Evolutionary conservation across 2,329 filamentous ascomycete genomes (phyloP).

Genomic region (Cladosporium sp.): DNA sequence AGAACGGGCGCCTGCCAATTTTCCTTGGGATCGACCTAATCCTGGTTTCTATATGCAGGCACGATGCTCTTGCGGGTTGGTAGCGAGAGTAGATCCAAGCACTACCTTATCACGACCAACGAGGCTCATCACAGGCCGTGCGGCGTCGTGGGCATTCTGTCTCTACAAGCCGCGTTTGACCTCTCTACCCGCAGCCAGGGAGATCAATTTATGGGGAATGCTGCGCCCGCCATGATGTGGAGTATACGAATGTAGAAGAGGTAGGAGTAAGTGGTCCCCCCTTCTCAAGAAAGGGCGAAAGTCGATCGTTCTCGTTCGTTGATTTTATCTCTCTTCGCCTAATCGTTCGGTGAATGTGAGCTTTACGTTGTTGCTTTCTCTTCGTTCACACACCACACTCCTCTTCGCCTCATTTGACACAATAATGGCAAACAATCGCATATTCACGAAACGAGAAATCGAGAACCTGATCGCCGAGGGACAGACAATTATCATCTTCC

Average conservation of each 20-base stretch:
- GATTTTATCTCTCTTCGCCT: neutral
- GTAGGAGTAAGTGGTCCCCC: slow-evolving; percentile 6
- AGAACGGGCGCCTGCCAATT: neutral
- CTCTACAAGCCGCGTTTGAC: neutral
- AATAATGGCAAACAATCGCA: slow-evolving; percentile 19
- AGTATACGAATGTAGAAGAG: neutral
- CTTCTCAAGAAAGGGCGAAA: neutral
- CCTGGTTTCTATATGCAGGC: slow-evolving; percentile 6
- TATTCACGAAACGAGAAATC: slow-evolving; percentile 30
- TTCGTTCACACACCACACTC: too few species aligned
- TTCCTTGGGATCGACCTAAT: neutral
- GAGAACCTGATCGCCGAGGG: slow-evolving; percentile 53
- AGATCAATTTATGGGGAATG: slow-evolving; percentile 4
- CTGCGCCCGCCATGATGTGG: slow-evolving; percentile 9
- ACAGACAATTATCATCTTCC: slow-evolving; percentile 53
- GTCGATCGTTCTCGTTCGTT: neutral
- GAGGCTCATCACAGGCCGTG: neutral
- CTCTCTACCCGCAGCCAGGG: neutral
- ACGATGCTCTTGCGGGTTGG: neutral
- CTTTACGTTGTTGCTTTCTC: neutral
- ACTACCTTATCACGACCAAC: slow-evolving; percentile 1
- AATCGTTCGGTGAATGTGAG: neutral
- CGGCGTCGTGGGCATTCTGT: neutral
- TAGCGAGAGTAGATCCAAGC: neutral
- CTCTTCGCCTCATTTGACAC: too few species aligned